Evolutionary conservation across 2,329 filamentous ascomycete genomes (phyloP).

Genomic region (Samsoniella hepiali): DNA sequence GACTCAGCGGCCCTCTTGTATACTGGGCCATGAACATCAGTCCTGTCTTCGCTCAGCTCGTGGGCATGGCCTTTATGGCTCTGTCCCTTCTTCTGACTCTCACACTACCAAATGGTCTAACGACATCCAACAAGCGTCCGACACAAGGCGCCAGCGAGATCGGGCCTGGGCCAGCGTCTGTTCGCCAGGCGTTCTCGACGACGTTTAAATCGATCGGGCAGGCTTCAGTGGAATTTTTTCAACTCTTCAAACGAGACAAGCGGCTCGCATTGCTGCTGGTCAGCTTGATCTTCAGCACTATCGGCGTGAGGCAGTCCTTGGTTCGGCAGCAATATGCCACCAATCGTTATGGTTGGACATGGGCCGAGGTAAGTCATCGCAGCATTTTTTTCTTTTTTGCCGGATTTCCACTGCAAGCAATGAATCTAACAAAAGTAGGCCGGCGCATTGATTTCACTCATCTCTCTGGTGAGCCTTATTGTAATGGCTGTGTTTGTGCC

Average conservation of each 20-base stretch:
- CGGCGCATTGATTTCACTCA: constrained; percentile 9
- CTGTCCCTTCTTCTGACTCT: background rate
- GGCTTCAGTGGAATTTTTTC: background rate
- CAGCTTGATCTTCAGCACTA: constrained; percentile 12
- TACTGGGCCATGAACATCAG: constrained; percentile 13
- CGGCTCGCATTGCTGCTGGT: constrained; percentile 6
- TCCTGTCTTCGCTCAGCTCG: constrained; percentile 4
- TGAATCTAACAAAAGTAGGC: background rate
- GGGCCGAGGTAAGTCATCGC: constrained; percentile 3
- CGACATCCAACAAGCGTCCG: background rate
- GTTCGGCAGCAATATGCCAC: constrained; percentile 17
- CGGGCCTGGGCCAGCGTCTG: background rate
- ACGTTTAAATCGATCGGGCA: background rate
- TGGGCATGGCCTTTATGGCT: background rate
- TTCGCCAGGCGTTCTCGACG: background rate
- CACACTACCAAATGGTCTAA: constrained; percentile 4
- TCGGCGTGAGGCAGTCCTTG: background rate
- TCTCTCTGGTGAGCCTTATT: background rate
- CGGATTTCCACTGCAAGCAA: too few relatives aligned
- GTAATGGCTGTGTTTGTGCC: constrained; percentile 9
- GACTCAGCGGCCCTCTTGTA: background rate
- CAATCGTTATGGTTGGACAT: constrained; percentile 16
- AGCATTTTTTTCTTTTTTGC: too few relatives aligned
- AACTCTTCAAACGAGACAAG: constrained; percentile 1
- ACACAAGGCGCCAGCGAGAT: too few relatives aligned